Conservation (phyloP, 164 flowering plant genomes). For the Tetrastigma voinierianum region DNA sequence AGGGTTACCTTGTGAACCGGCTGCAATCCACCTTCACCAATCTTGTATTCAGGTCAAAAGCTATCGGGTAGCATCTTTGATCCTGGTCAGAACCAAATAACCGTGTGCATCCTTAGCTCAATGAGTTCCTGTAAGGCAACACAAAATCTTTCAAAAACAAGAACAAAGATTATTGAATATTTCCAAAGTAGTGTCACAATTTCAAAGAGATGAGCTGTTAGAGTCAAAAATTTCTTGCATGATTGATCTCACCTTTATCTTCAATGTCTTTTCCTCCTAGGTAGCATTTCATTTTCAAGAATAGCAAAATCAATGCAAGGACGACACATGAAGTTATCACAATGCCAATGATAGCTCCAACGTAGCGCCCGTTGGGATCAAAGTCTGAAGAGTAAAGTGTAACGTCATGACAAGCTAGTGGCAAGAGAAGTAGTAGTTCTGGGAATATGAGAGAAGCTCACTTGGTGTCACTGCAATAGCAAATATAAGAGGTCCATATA, state of each 20-base stretch:
- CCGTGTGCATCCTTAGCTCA: conserved; percentile 63
- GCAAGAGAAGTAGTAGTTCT: too few relatives aligned
- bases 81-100: conserved; percentile 66
- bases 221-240: too few relatives aligned
- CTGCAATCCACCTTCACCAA: conserved; percentile 95
- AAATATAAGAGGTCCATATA: conserved; percentile 85
- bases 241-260: conserved; percentile 48
- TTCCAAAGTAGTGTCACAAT: too few relatives aligned
- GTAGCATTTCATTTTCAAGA: conserved; percentile 49
- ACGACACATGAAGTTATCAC: conserved; percentile 33
- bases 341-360: conserved; percentile 67
- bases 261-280: conserved; percentile 49
- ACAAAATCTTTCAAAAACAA: too few relatives aligned
- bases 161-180: too few relatives aligned
- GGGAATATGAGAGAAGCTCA: conserved; percentile 30
- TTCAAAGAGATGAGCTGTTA: background rate
- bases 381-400: conserved; percentile 51
- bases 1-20: conserved; percentile 67
- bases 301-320: conserved; percentile 23
- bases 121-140: conserved; percentile 49
- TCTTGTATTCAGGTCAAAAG: conserved; percentile 70
- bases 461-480: conserved; percentile 81
- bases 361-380: conserved; percentile 45
- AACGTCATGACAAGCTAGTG: too few relatives aligned
- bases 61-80: conserved; percentile 77